Evolutionary conservation across 2,329 filamentous ascomycete species (phyloP).

Genomic region (Hypoxylon sp.): DNA sequence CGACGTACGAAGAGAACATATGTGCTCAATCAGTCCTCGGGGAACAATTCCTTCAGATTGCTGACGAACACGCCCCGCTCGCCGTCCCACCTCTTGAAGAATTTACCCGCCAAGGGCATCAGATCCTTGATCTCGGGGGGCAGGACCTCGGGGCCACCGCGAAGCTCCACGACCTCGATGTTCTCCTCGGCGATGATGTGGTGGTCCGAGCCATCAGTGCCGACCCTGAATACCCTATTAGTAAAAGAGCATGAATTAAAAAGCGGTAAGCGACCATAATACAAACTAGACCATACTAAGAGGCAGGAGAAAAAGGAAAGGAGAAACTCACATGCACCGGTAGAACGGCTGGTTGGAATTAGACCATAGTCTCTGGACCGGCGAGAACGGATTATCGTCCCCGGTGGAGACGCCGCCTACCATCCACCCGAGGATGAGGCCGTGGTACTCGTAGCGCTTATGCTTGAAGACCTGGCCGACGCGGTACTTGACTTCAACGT

Average conservation of each 20-base stretch:
- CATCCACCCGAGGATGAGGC: slow-evolving; percentile 91
- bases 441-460: slow-evolving; percentile 81
- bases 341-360: slow-evolving; percentile 81
- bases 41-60: slow-evolving; percentile 84
- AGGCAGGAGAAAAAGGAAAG: slow-evolving; percentile 46
- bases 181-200: slow-evolving; percentile 85
- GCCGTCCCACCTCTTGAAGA: slow-evolving; percentile 88
- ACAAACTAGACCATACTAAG: not conserved
- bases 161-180: slow-evolving; percentile 69
- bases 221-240: slow-evolving; percentile 44
- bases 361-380: slow-evolving; percentile 35
- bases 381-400: slow-evolving; percentile 58
- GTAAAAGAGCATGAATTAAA: not conserved
- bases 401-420: slow-evolving; percentile 70
- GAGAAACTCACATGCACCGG: slow-evolving; percentile 80
- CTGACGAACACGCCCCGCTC: slow-evolving; percentile 79
- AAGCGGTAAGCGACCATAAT: not conserved
- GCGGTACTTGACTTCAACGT: slow-evolving; percentile 67
- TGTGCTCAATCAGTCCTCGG: slow-evolving; percentile 73
- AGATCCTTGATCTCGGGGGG: slow-evolving; percentile 60
- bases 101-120: slow-evolving; percentile 79
- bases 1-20: not conserved
- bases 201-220: slow-evolving; percentile 72
- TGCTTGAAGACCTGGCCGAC: slow-evolving; percentile 90
- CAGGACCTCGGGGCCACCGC: slow-evolving; percentile 44